phyloP scores from a whole-genome alignment of 1,139 yeast genomes.

The Lodderomyces parapsilosis region DNA sequence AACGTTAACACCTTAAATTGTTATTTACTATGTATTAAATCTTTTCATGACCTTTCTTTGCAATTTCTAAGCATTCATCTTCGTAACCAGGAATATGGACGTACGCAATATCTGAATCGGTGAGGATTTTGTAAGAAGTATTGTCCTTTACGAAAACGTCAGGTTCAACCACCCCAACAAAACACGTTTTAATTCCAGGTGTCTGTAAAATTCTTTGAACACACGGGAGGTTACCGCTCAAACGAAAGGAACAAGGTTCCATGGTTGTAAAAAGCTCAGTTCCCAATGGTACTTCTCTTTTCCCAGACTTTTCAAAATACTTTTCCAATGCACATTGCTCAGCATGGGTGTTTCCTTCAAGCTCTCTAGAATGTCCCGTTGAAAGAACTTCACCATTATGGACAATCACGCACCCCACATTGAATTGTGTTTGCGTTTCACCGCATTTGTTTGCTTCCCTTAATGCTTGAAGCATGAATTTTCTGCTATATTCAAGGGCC shows the following conservation, averaged over 20 bases:
- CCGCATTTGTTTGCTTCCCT: conserved; percentile 79
- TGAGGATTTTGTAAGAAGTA: conserved; percentile 56
- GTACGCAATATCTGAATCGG: conserved; percentile 61
- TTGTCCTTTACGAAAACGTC: conserved; percentile 81
- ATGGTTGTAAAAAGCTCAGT: conserved; percentile 89
- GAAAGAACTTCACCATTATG: conserved; percentile 62
- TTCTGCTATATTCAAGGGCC: conserved; percentile 64
- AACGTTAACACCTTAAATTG: neutral
- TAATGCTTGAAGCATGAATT: conserved; percentile 64
- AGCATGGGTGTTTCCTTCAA: conserved; percentile 96
- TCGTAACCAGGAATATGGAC: conserved; percentile 84
- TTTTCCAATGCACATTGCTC: conserved; percentile 93
- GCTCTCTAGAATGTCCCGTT: conserved; percentile 86
- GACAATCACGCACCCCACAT: conserved; percentile 90
- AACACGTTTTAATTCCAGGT: conserved; percentile 60
- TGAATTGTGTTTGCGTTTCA: conserved; percentile 82
- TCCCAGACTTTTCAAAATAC: conserved; percentile 44
- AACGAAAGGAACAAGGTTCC: conserved; percentile 93
- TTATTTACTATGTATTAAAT: conserved; percentile 6
- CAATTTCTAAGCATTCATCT: conserved; percentile 67
- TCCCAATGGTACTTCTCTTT: conserved; percentile 61
- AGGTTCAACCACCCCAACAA: conserved; percentile 93
- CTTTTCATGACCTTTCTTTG: conserved; percentile 68
- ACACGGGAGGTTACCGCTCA: conserved; percentile 92
- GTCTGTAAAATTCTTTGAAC: conserved; percentile 64